Evolutionary conservation across 2,329 filamentous ascomycete genomes (phyloP).

Genomic region (Capronia americana): DNA sequence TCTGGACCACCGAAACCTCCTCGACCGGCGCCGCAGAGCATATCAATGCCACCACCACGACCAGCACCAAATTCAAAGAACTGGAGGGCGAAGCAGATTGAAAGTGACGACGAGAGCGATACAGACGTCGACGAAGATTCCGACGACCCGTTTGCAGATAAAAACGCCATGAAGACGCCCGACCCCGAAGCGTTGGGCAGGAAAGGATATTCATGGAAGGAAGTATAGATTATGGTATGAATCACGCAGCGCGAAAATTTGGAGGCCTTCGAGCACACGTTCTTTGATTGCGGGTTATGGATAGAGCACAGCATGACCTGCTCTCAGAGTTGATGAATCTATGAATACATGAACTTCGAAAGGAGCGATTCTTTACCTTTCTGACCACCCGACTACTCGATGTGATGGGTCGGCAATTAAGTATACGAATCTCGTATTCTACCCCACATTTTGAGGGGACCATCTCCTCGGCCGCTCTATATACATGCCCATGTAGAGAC

Average conservation of each 20-base stretch:
- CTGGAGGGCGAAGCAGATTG: conserved; percentile 46
- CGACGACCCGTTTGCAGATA: conserved; percentile 84
- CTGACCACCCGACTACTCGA: background rate
- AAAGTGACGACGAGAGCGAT: conserved; percentile 63
- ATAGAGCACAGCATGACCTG: conserved; percentile 7
- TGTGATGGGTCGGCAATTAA: conserved; percentile 10
- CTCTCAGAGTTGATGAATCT: conserved; percentile 20
- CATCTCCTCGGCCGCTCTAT: background rate
- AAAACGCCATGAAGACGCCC: conserved; percentile 71
- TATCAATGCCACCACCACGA: conserved; percentile 32
- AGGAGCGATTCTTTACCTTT: background rate
- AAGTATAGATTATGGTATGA: conserved; percentile 23
- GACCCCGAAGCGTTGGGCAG: conserved; percentile 35
- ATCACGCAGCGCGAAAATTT: conserved; percentile 11
- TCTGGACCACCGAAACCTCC: conserved; percentile 57
- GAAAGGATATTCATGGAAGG: conserved; percentile 37
- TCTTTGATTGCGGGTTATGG: conserved; percentile 8
- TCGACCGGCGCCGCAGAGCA: conserved; percentile 41
- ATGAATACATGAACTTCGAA: conserved; percentile 26
- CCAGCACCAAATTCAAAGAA: conserved; percentile 36
- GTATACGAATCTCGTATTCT: conserved; percentile 24
- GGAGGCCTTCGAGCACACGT: conserved; percentile 6
- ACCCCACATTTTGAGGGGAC: conserved; percentile 19
- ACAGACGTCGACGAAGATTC: conserved; percentile 72
- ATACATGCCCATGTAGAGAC: background rate